Percentiles rank a stretch among this genome's conserved stretches.
Conservation (phyloP, 2,329 filamentous ascomycete species). For the Fusarium annulatum region DNA sequence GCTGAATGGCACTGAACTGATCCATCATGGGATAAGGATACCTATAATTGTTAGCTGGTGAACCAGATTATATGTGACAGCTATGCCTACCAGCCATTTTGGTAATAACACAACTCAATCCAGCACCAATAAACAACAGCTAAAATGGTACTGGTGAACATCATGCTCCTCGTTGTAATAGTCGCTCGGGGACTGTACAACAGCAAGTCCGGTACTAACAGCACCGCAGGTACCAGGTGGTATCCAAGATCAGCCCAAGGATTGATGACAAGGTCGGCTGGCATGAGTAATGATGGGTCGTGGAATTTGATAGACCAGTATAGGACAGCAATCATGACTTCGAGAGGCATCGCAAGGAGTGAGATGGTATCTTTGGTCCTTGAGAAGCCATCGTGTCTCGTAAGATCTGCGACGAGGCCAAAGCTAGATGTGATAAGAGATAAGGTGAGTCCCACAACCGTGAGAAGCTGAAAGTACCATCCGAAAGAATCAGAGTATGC, state of each 20-base stretch:
- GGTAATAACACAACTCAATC: constrained; percentile 12
- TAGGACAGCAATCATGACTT: constrained; percentile 5
- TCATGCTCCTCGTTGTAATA: constrained; percentile 2
- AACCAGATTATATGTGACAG: rapidly evolving
- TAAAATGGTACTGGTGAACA: background rate
- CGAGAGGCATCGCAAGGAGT: constrained; percentile 4
- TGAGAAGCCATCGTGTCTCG: background rate
- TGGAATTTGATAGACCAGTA: constrained; percentile 18
- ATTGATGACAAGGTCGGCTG: constrained; percentile 8
- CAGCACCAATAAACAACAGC: constrained; percentile 10
- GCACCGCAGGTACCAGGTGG: background rate
- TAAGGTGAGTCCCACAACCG: background rate
- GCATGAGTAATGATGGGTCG: constrained; percentile 7
- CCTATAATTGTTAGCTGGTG: background rate
- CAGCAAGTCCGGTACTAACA: background rate
- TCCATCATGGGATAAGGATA: constrained; percentile 22
- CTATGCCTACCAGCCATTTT: constrained; percentile 9
- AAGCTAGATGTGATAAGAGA: background rate
- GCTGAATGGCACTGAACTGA: background rate
- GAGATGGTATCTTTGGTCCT: background rate
- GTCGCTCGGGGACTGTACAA: background rate
- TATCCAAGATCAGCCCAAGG: constrained; percentile 9
- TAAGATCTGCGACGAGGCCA: background rate
- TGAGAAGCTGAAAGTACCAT: constrained; percentile 14
- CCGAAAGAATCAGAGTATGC: constrained; percentile 11